Evolutionary conservation across 2,329 filamentous ascomycete species (phyloP), one percentile per base, ranked within the genome.

Genomic region (Botrytis fragariae): DNA sequence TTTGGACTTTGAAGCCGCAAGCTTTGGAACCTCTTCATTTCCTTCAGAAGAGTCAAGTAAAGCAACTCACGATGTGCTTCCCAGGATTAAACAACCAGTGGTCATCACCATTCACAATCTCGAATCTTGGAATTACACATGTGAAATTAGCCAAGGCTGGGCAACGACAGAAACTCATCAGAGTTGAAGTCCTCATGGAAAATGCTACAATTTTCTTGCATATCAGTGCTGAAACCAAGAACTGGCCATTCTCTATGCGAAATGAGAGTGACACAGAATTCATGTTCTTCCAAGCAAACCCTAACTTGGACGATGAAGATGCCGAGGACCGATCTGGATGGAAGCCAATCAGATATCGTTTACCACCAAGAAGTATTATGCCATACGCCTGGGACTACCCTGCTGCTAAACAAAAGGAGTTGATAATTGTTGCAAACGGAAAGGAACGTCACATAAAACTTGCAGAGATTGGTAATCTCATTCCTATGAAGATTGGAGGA

Each of bases 361-460:
- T 99, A 44, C 97, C 97, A 3, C 91, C 95, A 20, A 88, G 96
- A 74, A 98, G 95, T 82, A 98, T 99, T 82, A 99, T 99, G 96
- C 96, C 97, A 0, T 99, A 99, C 80, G 95, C 96, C 2, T 99
- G 96, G 96, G 97, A 99, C 81, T 99, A 97, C 83, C 97, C 96
- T 1, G 95, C 96, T 1, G 95, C 94, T n/a, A 98, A 97, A 84
- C 92, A 93, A 83, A 97, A 96, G 79, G 96, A 98, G 81, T 89
- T 99, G 57, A 90, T 98, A 68, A 90, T 99, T 80, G 91, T 86
- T 71, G 92, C 91, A 12, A 90, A 91, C 79, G 90, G 91, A 75
- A 93, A 92, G 79, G 94, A 98, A 81, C 88, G 96, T 44, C 94
- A 98, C 80, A 92, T 99, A 81, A 98, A 97, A 82, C 87, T 99